Conservation (phyloP, 441 rosid species). For the Breynia disticha region DNA sequence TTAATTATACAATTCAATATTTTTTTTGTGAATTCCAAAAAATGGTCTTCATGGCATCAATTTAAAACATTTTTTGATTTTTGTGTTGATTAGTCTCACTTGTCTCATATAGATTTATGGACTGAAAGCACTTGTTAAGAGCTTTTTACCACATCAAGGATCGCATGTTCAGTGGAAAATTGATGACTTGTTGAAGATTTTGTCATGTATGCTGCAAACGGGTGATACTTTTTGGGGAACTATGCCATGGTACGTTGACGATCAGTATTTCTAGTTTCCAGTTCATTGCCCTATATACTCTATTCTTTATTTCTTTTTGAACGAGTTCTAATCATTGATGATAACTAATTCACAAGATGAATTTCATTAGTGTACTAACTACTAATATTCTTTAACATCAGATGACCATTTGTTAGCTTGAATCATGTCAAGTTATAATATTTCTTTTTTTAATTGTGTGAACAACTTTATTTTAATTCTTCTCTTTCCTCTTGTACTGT, state of each 20-base stretch:
- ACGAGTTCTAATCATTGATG: too few relatives aligned
- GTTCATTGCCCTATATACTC: too few relatives aligned
- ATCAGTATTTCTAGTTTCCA: not conserved
- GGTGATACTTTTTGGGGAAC: conserved; percentile 30
- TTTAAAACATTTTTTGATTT: too few relatives aligned
- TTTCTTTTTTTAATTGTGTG: not conserved
- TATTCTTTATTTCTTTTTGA: too few relatives aligned
- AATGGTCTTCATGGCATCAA: too few relatives aligned
- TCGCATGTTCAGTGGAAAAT: conserved; percentile 40
- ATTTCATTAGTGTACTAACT: not conserved
- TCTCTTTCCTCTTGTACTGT: too few relatives aligned
- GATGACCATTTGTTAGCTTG: conserved; percentile 5
- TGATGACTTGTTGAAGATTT: conserved; percentile 40
- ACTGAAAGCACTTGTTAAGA: conserved; percentile 75
- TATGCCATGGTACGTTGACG: conserved; percentile 40
- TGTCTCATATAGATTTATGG: conserved; percentile 64
- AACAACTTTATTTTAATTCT: not conserved
- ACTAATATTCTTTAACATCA: conserved; percentile 5
- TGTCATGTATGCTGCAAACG: conserved; percentile 51
- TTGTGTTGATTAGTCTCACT: too few relatives aligned
- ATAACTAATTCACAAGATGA: too few relatives aligned
- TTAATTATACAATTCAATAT: too few relatives aligned
- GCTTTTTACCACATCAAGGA: conserved; percentile 71
- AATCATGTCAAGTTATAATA: not conserved
- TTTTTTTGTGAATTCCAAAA: too few relatives aligned